phyloP scores from a whole-genome alignment of 1,139 yeast genomes.

The Hemisphaericaspora subhashii region DNA sequence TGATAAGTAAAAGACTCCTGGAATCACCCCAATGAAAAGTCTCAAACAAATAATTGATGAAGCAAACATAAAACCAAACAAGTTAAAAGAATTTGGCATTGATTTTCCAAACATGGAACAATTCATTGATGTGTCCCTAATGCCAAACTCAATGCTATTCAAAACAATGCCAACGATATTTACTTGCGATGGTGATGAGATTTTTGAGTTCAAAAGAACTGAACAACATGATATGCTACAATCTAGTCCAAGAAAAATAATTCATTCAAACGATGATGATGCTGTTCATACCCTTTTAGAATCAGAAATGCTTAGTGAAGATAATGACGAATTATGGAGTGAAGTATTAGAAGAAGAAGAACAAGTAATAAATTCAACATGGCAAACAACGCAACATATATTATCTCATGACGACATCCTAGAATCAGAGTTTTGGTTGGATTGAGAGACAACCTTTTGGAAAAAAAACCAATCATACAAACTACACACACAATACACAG shows the following conservation, averaged over 20 bases:
- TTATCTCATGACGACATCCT: slow-evolving; percentile 4
- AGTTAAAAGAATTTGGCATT: slow-evolving; percentile 21
- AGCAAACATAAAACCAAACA: slow-evolving; percentile 19
- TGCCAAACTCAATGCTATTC: slow-evolving; percentile 11
- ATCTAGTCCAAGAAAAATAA: slow-evolving; percentile 4
- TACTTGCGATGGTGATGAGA: slow-evolving; percentile 9
- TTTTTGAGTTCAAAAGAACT: slow-evolving; percentile 2
- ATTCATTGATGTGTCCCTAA: slow-evolving; percentile 14
- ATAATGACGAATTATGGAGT: slow-evolving; percentile 6
- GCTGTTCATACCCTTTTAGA: neutral
- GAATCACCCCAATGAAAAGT: slow-evolving; percentile 15
- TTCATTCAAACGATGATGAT: neutral
- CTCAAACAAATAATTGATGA: slow-evolving; percentile 22
- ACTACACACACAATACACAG: too few species aligned
- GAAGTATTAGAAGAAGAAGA: slow-evolving; percentile 1
- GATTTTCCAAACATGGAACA: slow-evolving; percentile 9
- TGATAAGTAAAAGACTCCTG: too few species aligned
- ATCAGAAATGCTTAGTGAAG: slow-evolving; percentile 1
- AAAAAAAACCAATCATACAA: slow-evolving; percentile 1
- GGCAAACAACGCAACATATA: slow-evolving; percentile 11
- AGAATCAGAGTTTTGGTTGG: slow-evolving; percentile 3
- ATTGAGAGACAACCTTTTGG: slow-evolving; percentile 1
- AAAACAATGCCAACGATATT: slow-evolving; percentile 13
- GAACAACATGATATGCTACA: slow-evolving; percentile 8
- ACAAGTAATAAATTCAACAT: slow-evolving; percentile 5